Evolutionary conservation across 192 early-diverging fungal species (phyloP).

Genomic region (Podila horticola): DNA sequence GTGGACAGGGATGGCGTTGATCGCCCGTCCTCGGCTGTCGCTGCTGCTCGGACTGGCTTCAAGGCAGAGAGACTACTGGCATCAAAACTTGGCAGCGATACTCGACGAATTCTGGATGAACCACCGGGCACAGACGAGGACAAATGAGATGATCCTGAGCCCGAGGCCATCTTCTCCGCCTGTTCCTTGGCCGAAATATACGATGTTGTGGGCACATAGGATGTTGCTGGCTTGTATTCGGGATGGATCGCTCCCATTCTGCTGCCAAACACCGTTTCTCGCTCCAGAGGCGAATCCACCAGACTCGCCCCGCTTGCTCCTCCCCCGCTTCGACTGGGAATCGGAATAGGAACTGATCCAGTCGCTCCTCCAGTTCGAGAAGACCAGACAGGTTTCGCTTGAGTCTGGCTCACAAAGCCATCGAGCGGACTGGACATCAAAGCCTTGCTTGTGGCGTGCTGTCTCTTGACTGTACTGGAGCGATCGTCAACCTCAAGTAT

Average conservation of each 20-base stretch:
- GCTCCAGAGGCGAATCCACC: constrained; percentile 31
- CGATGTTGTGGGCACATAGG: constrained; percentile 8
- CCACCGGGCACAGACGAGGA: background rate
- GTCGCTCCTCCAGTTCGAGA: background rate
- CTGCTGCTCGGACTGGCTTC: constrained; percentile 21
- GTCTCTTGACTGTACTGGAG: background rate
- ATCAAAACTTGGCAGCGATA: constrained; percentile 43
- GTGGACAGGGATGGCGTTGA: background rate
- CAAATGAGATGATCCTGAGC: background rate
- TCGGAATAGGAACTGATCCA: background rate
- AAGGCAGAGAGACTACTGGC: constrained; percentile 30
- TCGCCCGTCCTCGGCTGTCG: background rate
- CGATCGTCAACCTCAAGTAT: constrained; percentile 10
- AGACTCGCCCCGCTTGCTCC: background rate
- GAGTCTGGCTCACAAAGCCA: constrained; percentile 10
- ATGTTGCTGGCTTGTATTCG: constrained; percentile 28
- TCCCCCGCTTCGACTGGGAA: background rate
- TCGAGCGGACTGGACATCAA: constrained; percentile 16
- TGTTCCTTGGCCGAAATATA: background rate
- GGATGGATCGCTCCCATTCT: constrained; percentile 32
- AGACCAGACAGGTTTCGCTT: constrained; percentile 16
- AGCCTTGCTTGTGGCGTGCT: background rate
- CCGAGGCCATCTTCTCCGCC: background rate
- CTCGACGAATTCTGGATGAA: constrained; percentile 14
- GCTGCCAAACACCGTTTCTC: constrained; percentile 26